Conservation (phyloP, 768 basidiomycete species). For the Daedaleopsis sinensis region DNA sequence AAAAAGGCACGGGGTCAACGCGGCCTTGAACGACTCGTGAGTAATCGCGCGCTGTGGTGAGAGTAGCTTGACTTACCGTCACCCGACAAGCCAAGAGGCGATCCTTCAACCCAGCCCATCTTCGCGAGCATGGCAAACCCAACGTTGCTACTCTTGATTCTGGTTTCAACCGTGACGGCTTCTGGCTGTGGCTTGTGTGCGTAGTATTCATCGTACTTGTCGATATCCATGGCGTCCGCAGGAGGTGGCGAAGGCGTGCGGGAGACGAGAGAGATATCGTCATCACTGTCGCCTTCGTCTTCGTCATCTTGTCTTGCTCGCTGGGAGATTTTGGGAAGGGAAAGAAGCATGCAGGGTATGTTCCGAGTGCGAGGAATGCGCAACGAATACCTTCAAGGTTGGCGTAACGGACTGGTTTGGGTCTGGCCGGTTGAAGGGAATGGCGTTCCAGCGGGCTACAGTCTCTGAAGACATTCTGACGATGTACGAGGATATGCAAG, state of each 20-base stretch:
- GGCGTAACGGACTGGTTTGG: conserved; percentile 17
- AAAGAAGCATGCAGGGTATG: conserved; percentile 58
- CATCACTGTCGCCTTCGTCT: conserved; percentile 59
- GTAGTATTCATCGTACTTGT: conserved; percentile 68
- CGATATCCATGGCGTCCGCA: conserved; percentile 52
- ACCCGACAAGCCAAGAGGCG: conserved; percentile 72
- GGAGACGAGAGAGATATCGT: conserved; percentile 73
- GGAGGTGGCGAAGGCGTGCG: conserved; percentile 73
- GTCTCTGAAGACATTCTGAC: conserved; percentile 61
- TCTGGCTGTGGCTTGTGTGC: conserved; percentile 55
- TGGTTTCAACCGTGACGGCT: conserved; percentile 80
- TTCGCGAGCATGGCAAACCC: conserved; percentile 81
- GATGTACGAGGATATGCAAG: background rate
- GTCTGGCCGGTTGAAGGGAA: conserved; percentile 49
- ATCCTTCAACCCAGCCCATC: conserved; percentile 83
- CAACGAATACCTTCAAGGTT: conserved; percentile 72
- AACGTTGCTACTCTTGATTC: conserved; percentile 76
- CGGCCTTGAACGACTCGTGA: conserved; percentile 52
- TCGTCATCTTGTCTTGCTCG: conserved; percentile 50
- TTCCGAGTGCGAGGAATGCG: conserved; percentile 46
- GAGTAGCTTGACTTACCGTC: conserved; percentile 57
- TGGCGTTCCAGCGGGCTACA: conserved; percentile 75
- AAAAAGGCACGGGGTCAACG: conserved; percentile 82
- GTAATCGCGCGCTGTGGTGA: background rate
- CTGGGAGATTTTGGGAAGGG: conserved; percentile 52